Base-by-base conservation (phyloP, 2,329 filamentous ascomycete genomes). In the Pseudopithomyces chartarum region DNA sequence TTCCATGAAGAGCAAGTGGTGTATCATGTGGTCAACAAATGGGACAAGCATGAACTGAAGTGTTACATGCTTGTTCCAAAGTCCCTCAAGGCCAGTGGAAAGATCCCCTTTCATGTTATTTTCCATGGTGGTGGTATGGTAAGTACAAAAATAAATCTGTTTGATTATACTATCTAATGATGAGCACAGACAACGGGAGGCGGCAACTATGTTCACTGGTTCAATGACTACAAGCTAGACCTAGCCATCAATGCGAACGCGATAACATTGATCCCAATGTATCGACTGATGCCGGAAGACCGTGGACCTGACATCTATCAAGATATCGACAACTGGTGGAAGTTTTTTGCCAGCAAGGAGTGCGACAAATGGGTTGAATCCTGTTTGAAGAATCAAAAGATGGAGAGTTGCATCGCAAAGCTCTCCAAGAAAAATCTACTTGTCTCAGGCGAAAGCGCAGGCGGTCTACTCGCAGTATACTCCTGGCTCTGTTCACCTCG, bases 241-340 rank as follows among this genome's bases (percentile, higher is more conserved):
- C 34, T 36, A 13, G 34, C 34, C 11, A 36, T 36, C 34, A 39
- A 20, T 34, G 26, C 15, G 29, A 61, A 63, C 13, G 78, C 80
- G 5, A 73, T 82, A 39, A 68, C 81, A 26, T 57, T 82, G 19
- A 69, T 70, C 2, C 74, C 78, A 0, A 75, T 80, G 59, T 79
- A 82, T 66, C 78, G 80, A 4, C 76, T 82, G 6, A 59, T 81
- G 33, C 80, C 80, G 17, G 79, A 81, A 57, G 67, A 75, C 22
- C 76, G 57, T 17, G 76, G 76, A 34, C 62, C 73, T 6, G 80
- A 82, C 61, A 48, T 81, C 5, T 54, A 67, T 13, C 75, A 79
- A 56, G 77, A 36, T n/a, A 11, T 36, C 34, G 13, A 3, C 34
- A 13, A 3, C 3, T 36, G 34, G 34, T 36, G 34, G 34, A 11